Evolutionary conservation across 2,329 filamentous ascomycete genomes (phyloP), one percentile per base, ranked within the genome.

Genomic region (Ceratocystis cacaofunesta): DNA sequence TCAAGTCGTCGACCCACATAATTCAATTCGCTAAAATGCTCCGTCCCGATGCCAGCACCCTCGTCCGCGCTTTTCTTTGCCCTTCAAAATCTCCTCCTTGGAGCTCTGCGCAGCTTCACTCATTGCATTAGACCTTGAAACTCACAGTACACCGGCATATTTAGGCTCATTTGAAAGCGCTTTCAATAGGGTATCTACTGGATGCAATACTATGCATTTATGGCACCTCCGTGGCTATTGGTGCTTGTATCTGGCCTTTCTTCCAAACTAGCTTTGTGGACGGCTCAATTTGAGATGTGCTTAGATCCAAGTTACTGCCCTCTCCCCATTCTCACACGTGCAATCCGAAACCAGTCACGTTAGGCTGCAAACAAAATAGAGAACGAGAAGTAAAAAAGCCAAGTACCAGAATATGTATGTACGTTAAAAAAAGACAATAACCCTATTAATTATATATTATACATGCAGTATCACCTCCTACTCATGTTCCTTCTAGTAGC

Each of bases 11-110:
- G 44, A 44, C 43, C 63, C 63, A 63, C 62, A 62, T 62, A 64
- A 61, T n/a, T 43, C 52, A 65, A 52, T 28, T 67, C 61, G 63
- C 60, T 67, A 65, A 67, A 65, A 65, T 61, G 43, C 61, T 65
- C 63, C 66, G 66, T 65, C 48, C 66, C 66, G 66, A 65, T 55
- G 48, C 22, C 50, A 63, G 22, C 36, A 60, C 58, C 65, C 58
- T 67, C 60, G 50, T 60, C 63, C 66, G 66, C 60, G 32, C 55
- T 63, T 66, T 63, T 58, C 61, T 43, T 22, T 63, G 60, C n/a
- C 36, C 46, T 36, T 48, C 22, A 22, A 30, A 52, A 32, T 65
- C 58, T 55, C 65, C 66, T 65, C 63, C 63, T 63, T 64, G 61
- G 46, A 28, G 41, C 50, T 61, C 28, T 44, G 32, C 6, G 41